phyloP scores from a whole-genome alignment of 2,329 filamentous ascomycete species.

The Rutstroemia sp. region DNA sequence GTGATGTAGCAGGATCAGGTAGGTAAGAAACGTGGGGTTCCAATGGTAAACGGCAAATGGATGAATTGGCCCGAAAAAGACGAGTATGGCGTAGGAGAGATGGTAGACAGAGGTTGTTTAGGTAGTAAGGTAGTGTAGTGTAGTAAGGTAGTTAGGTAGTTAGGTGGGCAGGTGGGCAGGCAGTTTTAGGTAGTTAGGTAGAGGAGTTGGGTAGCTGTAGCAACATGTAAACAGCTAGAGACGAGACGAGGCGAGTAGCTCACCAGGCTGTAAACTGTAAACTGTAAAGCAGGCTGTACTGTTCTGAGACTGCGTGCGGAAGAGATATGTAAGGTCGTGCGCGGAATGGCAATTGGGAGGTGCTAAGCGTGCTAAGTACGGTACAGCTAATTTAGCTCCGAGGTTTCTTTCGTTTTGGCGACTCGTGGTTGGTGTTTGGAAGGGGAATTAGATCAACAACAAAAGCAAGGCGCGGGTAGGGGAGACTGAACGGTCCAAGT shows the following conservation, averaged over 20 bases:
- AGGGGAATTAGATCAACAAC: neutral
- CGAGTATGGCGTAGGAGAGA: neutral
- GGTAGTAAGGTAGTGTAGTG: neutral
- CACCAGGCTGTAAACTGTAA: too few species aligned
- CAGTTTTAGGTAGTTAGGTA: neutral
- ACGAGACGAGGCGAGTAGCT: neutral
- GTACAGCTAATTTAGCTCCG: neutral
- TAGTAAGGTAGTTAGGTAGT: neutral
- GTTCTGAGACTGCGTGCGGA: too few species aligned
- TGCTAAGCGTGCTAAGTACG: neutral
- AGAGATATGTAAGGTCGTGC: neutral
- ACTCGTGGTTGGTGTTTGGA: neutral
- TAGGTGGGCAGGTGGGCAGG: neutral
- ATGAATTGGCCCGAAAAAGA: neutral
- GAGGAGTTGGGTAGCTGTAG: neutral
- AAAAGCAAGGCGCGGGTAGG: neutral
- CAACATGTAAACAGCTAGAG: neutral
- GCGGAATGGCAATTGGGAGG: neutral
- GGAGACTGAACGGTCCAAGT: neutral
- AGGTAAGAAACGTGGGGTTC: slow-evolving; percentile 8
- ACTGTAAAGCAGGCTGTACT: too few species aligned
- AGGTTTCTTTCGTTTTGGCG: neutral
- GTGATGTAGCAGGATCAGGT: neutral
- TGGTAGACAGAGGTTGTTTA: neutral
- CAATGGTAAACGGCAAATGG: neutral